Conservation (phyloP, 495 filamentous ascomycete species). For the Penicillium maclennaniae region DNA sequence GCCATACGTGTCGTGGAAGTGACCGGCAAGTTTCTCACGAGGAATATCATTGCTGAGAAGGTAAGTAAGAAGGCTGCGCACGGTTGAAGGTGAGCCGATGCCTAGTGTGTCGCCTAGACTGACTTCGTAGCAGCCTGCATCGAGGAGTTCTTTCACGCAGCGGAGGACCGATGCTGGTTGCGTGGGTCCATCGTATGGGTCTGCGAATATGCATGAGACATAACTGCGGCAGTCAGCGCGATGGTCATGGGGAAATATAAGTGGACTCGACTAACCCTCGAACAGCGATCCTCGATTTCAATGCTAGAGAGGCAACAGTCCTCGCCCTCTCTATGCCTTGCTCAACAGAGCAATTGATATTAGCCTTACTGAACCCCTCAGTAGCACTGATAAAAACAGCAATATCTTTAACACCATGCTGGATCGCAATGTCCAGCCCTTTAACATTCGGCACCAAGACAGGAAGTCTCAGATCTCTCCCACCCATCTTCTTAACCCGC, state of each 20-base stretch:
- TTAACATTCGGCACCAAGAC: conserved; percentile 43
- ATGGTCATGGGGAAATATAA: background rate
- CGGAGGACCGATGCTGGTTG: conserved; percentile 27
- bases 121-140: conserved; percentile 43
- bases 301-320: conserved; percentile 22
- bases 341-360: conserved; percentile 41
- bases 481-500: conserved; percentile 3
- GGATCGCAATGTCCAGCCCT: conserved; percentile 33
- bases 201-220: conserved; percentile 43
- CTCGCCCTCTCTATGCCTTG: conserved; percentile 28
- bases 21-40: conserved; percentile 31
- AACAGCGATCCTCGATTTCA: conserved; percentile 20
- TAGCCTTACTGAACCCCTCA: conserved; percentile 41
- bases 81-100: conserved; percentile 31
- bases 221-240: conserved; percentile 24
- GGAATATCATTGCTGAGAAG: conserved; percentile 26
- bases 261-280: conserved; percentile 30
- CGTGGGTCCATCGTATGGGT: conserved; percentile 38
- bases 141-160: conserved; percentile 29
- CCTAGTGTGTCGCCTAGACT: conserved; percentile 45
- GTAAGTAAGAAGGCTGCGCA: conserved; percentile 26
- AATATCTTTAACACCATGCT: conserved; percentile 32
- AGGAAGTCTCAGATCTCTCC: conserved; percentile 21
- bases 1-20: conserved; percentile 48
- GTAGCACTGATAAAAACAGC: conserved; percentile 43